Base-by-base conservation (phyloP, 2,329 filamentous ascomycete genomes). In the Corynespora cassiicola region DNA sequence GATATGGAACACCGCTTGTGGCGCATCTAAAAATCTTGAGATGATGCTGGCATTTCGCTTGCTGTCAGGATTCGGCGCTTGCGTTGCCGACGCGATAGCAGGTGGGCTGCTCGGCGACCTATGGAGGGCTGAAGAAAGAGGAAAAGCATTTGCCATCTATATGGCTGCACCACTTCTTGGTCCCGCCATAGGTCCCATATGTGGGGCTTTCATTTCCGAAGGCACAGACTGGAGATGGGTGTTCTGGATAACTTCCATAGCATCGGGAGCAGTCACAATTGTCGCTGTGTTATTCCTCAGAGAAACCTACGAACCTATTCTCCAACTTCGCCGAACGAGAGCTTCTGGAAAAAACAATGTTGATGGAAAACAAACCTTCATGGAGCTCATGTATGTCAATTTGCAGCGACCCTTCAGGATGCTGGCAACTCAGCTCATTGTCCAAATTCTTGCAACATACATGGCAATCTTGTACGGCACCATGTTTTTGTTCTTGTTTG, bases 401-500 rank as follows among this genome's bases (percentile, higher is more conserved):
- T 9, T 47, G 8, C 35, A 47, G 28, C 34, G 44, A 8, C 44
- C 44, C 6, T 16, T 44, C 12, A 30, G 44, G 19, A 36, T 47
- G 25, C 29, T 47, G 10, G 36, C 17, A 14, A 47, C 44, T 6
- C 44, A 47, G 14, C 28, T 31, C 18, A 40, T 44, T 17, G 32
- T 76, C 12, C 70, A 75, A 30, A 46, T 69, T 12, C 63, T 75
- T 22, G 68, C 63, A 5, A 33, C 66, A 2, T 74, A 70, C 52
- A 65, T 70, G 50, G 68, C 70, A 1, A 41, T 73, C 22, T 46
- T 69, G 2, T 75, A 73, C 42, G 69, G 64, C 8, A 64, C 63
- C 36, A 40, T 56, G 19, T 56, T 49, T 37, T 36, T 58, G 11
- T 25, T 56, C 23, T 39, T 57, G 7, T 42, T 33, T 8, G 50